These are phyloP conservation scores for Pyricularia grisea DNA, from an alignment of 2,329 filamentous ascomycete species.

Conservation along the genomic window DNA sequence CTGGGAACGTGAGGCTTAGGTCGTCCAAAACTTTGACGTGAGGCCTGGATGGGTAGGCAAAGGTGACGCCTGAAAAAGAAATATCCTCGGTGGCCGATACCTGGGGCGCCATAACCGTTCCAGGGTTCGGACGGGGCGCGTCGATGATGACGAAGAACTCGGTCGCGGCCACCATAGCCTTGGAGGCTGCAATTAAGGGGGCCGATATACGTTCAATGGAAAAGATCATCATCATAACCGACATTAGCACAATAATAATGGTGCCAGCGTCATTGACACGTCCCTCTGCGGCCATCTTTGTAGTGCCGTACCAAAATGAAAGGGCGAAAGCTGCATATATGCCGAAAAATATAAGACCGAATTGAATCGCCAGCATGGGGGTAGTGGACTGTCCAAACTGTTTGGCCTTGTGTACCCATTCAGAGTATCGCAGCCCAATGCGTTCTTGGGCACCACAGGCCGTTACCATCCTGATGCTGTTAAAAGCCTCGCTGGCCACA, in stretches of 20 bases:
- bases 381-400: conserved; percentile 36
- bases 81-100: conserved; percentile 44
- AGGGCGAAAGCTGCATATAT: conserved; percentile 44
- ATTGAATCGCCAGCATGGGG: conserved; percentile 42
- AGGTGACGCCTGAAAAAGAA: conserved; percentile 54
- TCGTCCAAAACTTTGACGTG: conserved; percentile 54
- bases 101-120: conserved; percentile 35
- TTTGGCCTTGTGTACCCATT: conserved; percentile 45
- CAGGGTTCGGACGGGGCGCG: conserved; percentile 28
- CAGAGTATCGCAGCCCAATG: conserved; percentile 41
- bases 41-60: conserved; percentile 61
- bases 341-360: conserved; percentile 45
- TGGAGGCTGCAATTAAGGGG: conserved; percentile 47
- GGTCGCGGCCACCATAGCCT: conserved; percentile 47
- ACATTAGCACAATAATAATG: conserved; percentile 47
- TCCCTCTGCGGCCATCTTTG: conserved; percentile 34
- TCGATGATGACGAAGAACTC: conserved; percentile 48
- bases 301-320: conserved; percentile 53
- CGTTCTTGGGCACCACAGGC: conserved; percentile 52
- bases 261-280: conserved; percentile 39
- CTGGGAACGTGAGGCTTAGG: conserved; percentile 47
- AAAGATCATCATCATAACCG: conserved; percentile 48
- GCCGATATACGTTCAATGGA: conserved; percentile 48
- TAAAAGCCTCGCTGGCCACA: conserved; percentile 52
- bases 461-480: conserved; percentile 50